These are phyloP conservation scores for Suillus sp. DNA, from an alignment of 768 basidiomycete species.

Conservation along the genomic window DNA sequence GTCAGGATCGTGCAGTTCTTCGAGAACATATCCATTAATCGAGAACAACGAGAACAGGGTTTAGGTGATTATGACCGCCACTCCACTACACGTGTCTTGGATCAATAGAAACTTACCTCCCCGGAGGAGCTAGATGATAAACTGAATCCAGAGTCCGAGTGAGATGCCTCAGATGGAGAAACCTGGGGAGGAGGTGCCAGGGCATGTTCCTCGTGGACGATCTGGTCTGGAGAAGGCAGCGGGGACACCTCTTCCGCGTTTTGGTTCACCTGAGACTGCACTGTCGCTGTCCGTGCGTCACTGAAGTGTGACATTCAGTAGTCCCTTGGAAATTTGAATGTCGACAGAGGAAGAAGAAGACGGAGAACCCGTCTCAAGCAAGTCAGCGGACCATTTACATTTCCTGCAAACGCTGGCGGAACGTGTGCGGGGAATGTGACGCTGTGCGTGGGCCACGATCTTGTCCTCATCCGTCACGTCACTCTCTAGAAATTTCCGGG, in stretches of 20 bases:
- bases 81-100: constrained; percentile 11
- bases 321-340: constrained; percentile 4
- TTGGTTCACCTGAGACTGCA: background rate
- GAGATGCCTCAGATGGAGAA: constrained; percentile 22
- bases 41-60: constrained; percentile 11
- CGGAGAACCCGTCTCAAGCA: constrained; percentile 9
- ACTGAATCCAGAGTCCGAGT: constrained; percentile 34
- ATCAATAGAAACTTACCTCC: constrained; percentile 29
- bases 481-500: constrained; percentile 8
- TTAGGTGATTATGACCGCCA: constrained; percentile 11
- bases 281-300: background rate
- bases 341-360: constrained; percentile 2
- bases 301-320: constrained; percentile 10
- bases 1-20: constrained; percentile 11
- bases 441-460: constrained; percentile 11
- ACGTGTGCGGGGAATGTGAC: constrained; percentile 12
- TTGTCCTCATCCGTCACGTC: constrained; percentile 10
- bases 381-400: constrained; percentile 8
- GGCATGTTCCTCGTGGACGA: constrained; percentile 9
- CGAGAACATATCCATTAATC: constrained; percentile 8
- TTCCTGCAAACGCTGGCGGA: constrained; percentile 10
- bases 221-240: constrained; percentile 3
- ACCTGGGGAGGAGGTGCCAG: constrained; percentile 8
- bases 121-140: constrained; percentile 33
- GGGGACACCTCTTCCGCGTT: constrained; percentile 7